phyloP scores from a whole-genome alignment of 495 filamentous ascomycete genomes.

The Penicillium desertorum region DNA sequence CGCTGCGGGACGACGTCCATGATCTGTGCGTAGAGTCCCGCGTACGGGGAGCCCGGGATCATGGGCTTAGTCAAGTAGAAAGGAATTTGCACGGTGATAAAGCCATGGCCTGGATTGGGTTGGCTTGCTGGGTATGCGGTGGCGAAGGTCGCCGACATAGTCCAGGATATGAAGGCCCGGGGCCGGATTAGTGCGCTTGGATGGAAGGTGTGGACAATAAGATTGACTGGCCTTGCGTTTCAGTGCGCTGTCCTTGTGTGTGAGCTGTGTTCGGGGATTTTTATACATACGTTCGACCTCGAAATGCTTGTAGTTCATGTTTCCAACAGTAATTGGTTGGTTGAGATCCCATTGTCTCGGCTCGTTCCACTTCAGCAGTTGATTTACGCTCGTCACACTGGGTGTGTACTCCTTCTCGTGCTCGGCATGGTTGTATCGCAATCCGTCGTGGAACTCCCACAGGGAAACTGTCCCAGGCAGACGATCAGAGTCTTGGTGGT shows the following conservation, averaged over 20 bases:
- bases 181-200: constrained; percentile 36
- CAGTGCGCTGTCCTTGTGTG: neutral
- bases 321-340: constrained; percentile 32
- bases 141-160: constrained; percentile 33
- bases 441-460: constrained; percentile 60
- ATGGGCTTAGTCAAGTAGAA: constrained; percentile 23
- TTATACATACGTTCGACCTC: constrained; percentile 47
- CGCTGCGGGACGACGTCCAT: constrained; percentile 33
- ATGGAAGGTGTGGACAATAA: constrained; percentile 46
- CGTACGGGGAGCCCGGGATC: neutral
- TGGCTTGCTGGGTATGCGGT: neutral
- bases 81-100: constrained; percentile 57
- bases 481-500: constrained; percentile 53
- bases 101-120: constrained; percentile 28
- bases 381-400: constrained; percentile 55
- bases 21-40: constrained; percentile 33
- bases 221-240: constrained; percentile 31
- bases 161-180: constrained; percentile 39
- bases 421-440: constrained; percentile 62
- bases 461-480: constrained; percentile 61
- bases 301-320: constrained; percentile 40
- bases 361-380: constrained; percentile 52
- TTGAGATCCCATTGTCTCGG: constrained; percentile 28
- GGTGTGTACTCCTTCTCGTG: constrained; percentile 75
- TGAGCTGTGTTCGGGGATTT: constrained; percentile 17